A percentile compares a stretch with the other conserved stretches of the same genome.
Evolutionary conservation across 2,329 filamentous ascomycete genomes (phyloP).

Genomic region (Colletotrichum paranaense): DNA sequence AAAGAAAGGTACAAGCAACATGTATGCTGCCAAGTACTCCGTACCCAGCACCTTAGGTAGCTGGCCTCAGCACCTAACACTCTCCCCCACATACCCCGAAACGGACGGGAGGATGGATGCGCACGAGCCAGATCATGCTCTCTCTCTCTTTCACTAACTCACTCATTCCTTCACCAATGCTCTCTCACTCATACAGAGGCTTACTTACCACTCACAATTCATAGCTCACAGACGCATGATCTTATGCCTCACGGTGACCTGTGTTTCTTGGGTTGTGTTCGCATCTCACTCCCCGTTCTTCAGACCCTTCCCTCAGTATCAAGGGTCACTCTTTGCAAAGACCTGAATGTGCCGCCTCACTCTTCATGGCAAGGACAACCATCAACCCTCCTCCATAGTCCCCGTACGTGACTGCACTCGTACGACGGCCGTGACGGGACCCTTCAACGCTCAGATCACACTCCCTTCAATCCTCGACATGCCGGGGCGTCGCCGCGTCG

Average conservation of each 20-base stretch:
- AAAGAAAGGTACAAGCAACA: too few species aligned
- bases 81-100: slow-evolving; percentile 30
- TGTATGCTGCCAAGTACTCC: neutral
- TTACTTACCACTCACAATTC: neutral
- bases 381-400: neutral
- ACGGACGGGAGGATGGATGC: slow-evolving; percentile 26
- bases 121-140: slow-evolving; percentile 18
- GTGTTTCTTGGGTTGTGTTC: neutral
- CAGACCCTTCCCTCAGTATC: neutral
- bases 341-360: neutral
- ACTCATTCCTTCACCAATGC: neutral
- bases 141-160: neutral
- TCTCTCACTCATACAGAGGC: neutral
- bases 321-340: neutral
- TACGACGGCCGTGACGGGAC: neutral
- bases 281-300: neutral
- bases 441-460: neutral
- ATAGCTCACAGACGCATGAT: neutral
- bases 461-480: neutral
- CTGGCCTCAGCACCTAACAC: neutral
- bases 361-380: neutral
- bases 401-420: neutral
- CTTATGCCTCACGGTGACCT: neutral
- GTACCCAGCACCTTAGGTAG: neutral
- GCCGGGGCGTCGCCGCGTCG: neutral